Evolutionary conservation across 257 asterid genomes (phyloP).

Genomic region (Petunia axillaris): DNA sequence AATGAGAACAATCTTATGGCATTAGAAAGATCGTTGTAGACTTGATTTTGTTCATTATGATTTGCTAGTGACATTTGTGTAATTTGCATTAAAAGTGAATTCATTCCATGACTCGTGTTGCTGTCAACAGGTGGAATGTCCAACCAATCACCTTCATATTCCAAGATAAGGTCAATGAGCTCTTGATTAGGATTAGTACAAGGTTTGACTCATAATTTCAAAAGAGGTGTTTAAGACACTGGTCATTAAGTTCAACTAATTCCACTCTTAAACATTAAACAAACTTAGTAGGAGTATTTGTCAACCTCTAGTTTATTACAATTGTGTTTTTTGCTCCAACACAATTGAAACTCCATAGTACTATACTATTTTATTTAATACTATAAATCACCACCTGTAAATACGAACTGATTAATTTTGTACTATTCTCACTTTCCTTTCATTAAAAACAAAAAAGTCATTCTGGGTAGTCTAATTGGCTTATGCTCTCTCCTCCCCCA

Average conservation of each 20-base stretch:
- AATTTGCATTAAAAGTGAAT: constrained; percentile 23
- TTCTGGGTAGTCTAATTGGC: no score
- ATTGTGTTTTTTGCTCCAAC: not conserved
- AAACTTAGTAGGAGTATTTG: not conserved
- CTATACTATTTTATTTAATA: no score
- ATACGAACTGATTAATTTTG: no score
- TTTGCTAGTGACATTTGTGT: constrained; percentile 23
- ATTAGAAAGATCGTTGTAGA: not conserved
- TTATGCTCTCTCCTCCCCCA: no score
- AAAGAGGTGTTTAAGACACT: constrained; percentile 25
- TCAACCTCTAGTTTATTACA: not conserved
- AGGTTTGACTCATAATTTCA: constrained; percentile 47
- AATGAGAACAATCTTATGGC: constrained; percentile 7
- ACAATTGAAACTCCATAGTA: not conserved
- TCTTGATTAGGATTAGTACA: constrained; percentile 40
- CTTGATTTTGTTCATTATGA: not conserved
- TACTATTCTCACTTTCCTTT: no score
- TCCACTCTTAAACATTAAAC: constrained; percentile 23
- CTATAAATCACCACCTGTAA: no score
- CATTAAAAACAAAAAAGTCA: no score
- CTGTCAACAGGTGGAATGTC: constrained; percentile 53
- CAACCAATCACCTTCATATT: constrained; percentile 46
- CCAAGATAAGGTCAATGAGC: constrained; percentile 44
- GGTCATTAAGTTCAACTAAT: constrained; percentile 25
- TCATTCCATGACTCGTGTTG: constrained; percentile 33